A percentile compares a stretch with the other conserved stretches of the same genome.
Evolutionary conservation across 306 rosid species (phyloP).

Genomic region (Castanea sativa): DNA sequence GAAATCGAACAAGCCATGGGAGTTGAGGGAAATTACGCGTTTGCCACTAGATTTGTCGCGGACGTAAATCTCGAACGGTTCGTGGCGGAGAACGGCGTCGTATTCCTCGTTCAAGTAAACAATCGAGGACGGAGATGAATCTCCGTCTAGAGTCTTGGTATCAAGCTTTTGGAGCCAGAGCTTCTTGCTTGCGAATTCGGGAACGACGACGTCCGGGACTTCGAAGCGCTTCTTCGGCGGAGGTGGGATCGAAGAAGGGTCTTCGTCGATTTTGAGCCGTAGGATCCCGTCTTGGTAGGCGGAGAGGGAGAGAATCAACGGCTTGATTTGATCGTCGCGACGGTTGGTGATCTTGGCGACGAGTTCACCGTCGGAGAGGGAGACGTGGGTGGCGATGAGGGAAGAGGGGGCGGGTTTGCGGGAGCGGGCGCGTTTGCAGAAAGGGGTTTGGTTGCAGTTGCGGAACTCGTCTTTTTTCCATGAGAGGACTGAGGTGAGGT

Average conservation of each 20-base stretch:
- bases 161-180: constrained; percentile 65
- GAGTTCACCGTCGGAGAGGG: constrained; percentile 70
- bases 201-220: constrained; percentile 73
- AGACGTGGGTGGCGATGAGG: constrained; percentile 49
- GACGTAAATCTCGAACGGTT: constrained; percentile 84
- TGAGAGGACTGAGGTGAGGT: constrained; percentile 44
- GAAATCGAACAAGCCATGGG: constrained; percentile 84
- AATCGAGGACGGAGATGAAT: constrained; percentile 42
- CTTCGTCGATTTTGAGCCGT: constrained; percentile 89
- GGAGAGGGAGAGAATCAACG: constrained; percentile 70
- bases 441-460: constrained; percentile 87
- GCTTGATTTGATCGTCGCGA: constrained; percentile 33
- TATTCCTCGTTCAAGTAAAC: constrained; percentile 60
- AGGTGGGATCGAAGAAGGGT: constrained; percentile 46
- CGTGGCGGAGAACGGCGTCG: constrained; percentile 76
- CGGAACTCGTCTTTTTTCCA: constrained; percentile 95
- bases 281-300: constrained; percentile 60
- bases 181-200: constrained; percentile 49
- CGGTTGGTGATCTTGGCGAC: constrained; percentile 58
- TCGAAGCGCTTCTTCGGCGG: constrained; percentile 72
- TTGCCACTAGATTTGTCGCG: constrained; percentile 49
- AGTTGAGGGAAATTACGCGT: constrained; percentile 71
- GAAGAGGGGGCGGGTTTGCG: constrained; percentile 58
- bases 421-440: constrained; percentile 85
- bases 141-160: constrained; percentile 42